Percentiles rank a stretch among this genome's conserved stretches.
Conservation (phyloP, 768 basidiomycete genomes). For the Porpolomopsis calyptriformis region DNA sequence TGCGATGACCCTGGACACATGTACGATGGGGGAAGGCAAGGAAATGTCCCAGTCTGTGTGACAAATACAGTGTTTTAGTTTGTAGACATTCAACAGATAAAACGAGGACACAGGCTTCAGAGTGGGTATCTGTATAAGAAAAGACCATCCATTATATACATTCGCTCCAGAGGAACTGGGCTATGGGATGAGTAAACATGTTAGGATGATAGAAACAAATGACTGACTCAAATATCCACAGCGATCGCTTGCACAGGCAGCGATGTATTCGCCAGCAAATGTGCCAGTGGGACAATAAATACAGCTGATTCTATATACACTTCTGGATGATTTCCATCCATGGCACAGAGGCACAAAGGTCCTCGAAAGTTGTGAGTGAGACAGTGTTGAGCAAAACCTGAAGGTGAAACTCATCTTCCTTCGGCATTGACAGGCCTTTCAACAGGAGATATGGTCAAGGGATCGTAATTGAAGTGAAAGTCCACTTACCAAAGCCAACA, state of each 20-base stretch:
- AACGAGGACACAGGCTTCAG: too few relatives aligned
- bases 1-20: neutral
- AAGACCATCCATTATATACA: neutral
- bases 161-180: neutral
- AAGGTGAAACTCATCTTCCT: neutral
- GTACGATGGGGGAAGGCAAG: neutral
- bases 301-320: neutral
- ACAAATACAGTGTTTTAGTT: too few relatives aligned
- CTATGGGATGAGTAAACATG: neutral
- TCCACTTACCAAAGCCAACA: neutral
- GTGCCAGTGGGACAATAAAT: neutral
- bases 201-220: neutral
- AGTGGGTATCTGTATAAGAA: neutral
- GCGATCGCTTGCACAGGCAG: neutral
- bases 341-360: neutral
- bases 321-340: neutral
- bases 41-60: too few relatives aligned
- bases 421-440: neutral
- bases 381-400: neutral
- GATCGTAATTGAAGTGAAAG: neutral
- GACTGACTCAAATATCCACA: neutral
- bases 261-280: neutral
- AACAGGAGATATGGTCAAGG: too few relatives aligned
- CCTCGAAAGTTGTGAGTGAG: neutral
- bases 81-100: too few relatives aligned